Conservation (phyloP, 495 filamentous ascomycete genomes). For the Aspergillus diversus region DNA sequence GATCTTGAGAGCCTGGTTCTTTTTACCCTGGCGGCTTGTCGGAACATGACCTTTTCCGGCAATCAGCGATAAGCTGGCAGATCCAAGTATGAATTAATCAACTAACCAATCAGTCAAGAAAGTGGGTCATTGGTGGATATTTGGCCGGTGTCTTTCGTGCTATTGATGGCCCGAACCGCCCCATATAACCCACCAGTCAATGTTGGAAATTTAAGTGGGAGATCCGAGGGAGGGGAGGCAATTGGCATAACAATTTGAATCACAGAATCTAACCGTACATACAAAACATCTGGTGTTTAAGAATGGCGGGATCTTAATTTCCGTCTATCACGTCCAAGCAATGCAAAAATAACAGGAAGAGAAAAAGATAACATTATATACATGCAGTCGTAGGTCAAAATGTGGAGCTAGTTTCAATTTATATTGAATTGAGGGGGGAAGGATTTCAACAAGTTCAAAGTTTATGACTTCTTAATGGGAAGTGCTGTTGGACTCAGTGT, state of each 20-base stretch:
- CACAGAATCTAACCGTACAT: background rate
- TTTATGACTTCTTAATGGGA: conserved; percentile 1
- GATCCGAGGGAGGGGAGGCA: no score
- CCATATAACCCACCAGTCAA: background rate
- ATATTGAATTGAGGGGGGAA: background rate
- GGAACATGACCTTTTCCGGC: no score
- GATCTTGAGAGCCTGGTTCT: no score
- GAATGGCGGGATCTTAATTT: conserved; percentile 9
- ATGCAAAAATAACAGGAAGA: background rate
- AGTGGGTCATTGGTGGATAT: conserved; percentile 20
- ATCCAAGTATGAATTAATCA: no score
- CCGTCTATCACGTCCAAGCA: conserved; percentile 1
- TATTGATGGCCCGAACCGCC: conserved; percentile 38
- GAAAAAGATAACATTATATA: conserved; percentile 1
- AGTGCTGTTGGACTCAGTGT: conserved; percentile 33
- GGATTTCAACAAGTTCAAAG: background rate
- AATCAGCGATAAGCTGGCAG: no score
- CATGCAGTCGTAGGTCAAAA: background rate
- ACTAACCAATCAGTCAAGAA: no score
- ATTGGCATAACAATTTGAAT: background rate
- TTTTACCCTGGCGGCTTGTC: no score
- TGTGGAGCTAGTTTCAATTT: background rate
- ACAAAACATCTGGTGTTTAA: conserved; percentile 1
- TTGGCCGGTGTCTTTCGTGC: conserved; percentile 33
- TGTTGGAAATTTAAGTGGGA: background rate